A percentile compares a stretch with the other conserved stretches of the same genome.
These are phyloP conservation scores for Aspergillus pseudonomiae DNA, from an alignment of 2,329 filamentous ascomycete genomes.

Conservation along the genomic window DNA sequence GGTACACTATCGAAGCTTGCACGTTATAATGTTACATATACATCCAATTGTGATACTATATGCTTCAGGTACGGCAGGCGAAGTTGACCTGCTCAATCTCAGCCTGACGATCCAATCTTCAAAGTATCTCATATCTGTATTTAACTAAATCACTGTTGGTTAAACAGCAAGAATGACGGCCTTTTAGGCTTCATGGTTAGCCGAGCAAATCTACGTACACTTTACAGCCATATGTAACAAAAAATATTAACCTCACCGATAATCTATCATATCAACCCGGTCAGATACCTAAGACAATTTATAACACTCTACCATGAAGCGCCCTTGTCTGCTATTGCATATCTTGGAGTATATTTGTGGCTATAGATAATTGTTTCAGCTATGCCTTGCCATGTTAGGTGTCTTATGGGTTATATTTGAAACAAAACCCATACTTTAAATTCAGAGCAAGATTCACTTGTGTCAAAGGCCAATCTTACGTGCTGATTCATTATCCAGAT, in stretches of 20 bases:
- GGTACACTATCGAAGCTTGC: no score
- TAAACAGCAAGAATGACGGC: background rate
- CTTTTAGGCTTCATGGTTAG: background rate
- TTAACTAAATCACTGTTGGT: background rate
- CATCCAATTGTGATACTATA: no score
- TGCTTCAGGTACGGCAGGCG: background rate
- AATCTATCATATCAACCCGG: background rate
- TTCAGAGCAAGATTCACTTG: background rate
- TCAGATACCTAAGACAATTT: background rate
- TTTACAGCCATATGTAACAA: background rate
- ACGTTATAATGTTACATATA: no score
- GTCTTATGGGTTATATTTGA: background rate
- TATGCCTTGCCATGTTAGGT: no score
- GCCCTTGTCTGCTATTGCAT: background rate
- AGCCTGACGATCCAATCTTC: background rate
- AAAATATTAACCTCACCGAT: background rate
- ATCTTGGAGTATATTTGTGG: background rate
- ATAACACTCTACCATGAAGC: background rate
- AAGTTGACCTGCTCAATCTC: background rate
- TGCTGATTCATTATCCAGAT: background rate
- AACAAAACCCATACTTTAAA: background rate
- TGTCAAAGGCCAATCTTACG: background rate
- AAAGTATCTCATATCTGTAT: background rate
- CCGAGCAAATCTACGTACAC: background rate
- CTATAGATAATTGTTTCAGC: background rate